Conservation (phyloP, 208 protist species). For the Leptomonas seymouri region DNA sequence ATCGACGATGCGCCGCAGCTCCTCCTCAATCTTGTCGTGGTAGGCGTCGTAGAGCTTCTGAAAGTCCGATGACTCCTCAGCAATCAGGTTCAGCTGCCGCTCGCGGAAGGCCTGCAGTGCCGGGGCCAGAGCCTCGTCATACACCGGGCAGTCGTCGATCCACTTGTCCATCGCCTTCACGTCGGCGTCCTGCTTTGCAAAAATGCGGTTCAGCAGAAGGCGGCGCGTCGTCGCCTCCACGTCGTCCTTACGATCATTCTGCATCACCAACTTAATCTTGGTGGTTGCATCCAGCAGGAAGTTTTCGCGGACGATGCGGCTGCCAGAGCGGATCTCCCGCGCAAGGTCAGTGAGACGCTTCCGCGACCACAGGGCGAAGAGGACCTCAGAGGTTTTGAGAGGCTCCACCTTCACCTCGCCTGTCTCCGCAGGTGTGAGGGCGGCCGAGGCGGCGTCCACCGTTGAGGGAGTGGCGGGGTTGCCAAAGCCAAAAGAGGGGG, state of each 20-base stretch:
- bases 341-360: conserved; percentile 60
- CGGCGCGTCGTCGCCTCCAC: conserved; percentile 42
- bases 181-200: conserved; percentile 64
- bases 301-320: conserved; percentile 73
- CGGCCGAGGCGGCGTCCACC: no score
- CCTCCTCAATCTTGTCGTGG: conserved; percentile 48
- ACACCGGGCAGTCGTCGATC: conserved; percentile 80
- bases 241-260: conserved; percentile 87
- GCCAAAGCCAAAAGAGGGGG: conserved; percentile 35
- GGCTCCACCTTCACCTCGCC: conserved; percentile 34
- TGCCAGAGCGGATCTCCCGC: conserved; percentile 76
- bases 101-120: conserved; percentile 79
- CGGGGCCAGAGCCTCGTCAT: conserved; percentile 57
- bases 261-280: conserved; percentile 81
- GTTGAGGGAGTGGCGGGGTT: conserved; percentile 1
- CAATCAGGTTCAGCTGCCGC: conserved; percentile 58
- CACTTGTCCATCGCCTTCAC: conserved; percentile 65
- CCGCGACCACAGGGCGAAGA: conserved; percentile 82
- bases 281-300: conserved; percentile 46
- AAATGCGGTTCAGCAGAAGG: conserved; percentile 73
- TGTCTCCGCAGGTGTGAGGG: conserved; percentile 9
- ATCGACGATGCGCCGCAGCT: conserved; percentile 72
- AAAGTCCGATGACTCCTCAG: conserved; percentile 67
- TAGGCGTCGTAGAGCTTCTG: conserved; percentile 44
- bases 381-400: conserved; percentile 68